Evolutionary conservation across 2,329 filamentous ascomycete species (phyloP).

Genomic region (Dactylellina cionopaga): DNA sequence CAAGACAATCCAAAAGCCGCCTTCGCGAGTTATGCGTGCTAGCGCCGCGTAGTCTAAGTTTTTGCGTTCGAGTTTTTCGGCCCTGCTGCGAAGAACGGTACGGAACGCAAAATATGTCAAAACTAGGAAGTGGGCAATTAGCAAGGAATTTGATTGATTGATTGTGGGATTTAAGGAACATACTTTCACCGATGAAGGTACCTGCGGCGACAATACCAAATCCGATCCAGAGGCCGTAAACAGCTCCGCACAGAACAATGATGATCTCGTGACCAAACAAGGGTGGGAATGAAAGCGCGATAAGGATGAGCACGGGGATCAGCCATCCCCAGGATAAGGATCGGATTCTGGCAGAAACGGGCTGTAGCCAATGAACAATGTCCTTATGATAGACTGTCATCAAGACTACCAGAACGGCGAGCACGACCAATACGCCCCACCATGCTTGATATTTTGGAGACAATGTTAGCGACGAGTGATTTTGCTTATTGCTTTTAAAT

Average conservation of each 20-base stretch:
- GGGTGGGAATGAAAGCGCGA: slow-evolving; percentile 62
- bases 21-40: slow-evolving; percentile 61
- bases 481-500: no score
- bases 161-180: slow-evolving; percentile 18
- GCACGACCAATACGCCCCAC: slow-evolving; percentile 27
- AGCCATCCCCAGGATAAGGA: slow-evolving; percentile 61
- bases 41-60: slow-evolving; percentile 62
- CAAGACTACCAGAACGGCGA: slow-evolving; percentile 57
- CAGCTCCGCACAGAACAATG: slow-evolving; percentile 62
- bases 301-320: slow-evolving; percentile 61
- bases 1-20: slow-evolving; percentile 62
- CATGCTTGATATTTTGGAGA: slow-evolving; percentile 4
- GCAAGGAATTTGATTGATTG: background rate
- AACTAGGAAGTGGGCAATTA: slow-evolving; percentile 12
- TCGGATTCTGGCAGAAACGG: slow-evolving; percentile 60
- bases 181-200: slow-evolving; percentile 62
- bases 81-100: slow-evolving; percentile 60
- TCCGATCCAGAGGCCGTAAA: slow-evolving; percentile 62
- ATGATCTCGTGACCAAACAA: slow-evolving; percentile 63
- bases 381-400: slow-evolving; percentile 60
- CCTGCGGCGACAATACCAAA: slow-evolving; percentile 62
- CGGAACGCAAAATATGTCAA: slow-evolving; percentile 62
- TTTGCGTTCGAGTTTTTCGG: slow-evolving; percentile 61
- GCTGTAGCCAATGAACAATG: slow-evolving; percentile 60
- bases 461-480: background rate